Percentiles rank a stretch among this genome's conserved stretches.
Conservation (phyloP, 345 rosid species). For the Bruguiera sexangula region DNA sequence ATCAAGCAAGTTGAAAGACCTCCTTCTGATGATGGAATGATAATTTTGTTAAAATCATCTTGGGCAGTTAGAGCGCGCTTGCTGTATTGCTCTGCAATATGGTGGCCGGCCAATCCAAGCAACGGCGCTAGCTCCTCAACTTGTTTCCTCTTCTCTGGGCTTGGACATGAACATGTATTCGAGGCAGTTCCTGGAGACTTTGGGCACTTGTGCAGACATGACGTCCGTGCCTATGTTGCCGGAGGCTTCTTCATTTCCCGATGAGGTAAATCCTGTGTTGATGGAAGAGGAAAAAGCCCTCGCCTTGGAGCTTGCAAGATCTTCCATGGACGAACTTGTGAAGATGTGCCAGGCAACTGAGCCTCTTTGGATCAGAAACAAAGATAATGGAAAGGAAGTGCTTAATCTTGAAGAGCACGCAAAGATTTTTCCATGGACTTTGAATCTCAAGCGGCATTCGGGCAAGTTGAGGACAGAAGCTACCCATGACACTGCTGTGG, state of each 20-base stretch:
- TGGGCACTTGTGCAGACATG: slow-evolving; percentile 40
- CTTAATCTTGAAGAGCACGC: slow-evolving; percentile 65
- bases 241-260: slow-evolving; percentile 27
- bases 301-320: slow-evolving; percentile 65
- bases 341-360: slow-evolving; percentile 58
- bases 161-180: slow-evolving; percentile 71
- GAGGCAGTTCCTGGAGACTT: slow-evolving; percentile 42
- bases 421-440: slow-evolving; percentile 67
- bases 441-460: slow-evolving; percentile 37
- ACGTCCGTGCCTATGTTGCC: slow-evolving; percentile 49
- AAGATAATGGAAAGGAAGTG: slow-evolving; percentile 32
- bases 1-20: no score
- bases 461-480: slow-evolving; percentile 61
- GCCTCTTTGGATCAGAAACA: slow-evolving; percentile 66
- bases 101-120: slow-evolving; percentile 50
- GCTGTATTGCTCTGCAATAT: slow-evolving; percentile 53
- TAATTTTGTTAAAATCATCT: background rate
- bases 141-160: slow-evolving; percentile 54
- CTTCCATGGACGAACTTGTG: slow-evolving; percentile 61
- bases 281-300: slow-evolving; percentile 64
- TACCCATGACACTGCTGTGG: slow-evolving; percentile 58
- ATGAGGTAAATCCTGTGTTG: slow-evolving; percentile 35
- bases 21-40: background rate
- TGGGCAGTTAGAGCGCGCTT: slow-evolving; percentile 66
- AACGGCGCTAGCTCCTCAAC: slow-evolving; percentile 31